These are phyloP conservation scores for Triangularia verruculosa DNA, from an alignment of 2,329 filamentous ascomycete species.

Conservation along the genomic window DNA sequence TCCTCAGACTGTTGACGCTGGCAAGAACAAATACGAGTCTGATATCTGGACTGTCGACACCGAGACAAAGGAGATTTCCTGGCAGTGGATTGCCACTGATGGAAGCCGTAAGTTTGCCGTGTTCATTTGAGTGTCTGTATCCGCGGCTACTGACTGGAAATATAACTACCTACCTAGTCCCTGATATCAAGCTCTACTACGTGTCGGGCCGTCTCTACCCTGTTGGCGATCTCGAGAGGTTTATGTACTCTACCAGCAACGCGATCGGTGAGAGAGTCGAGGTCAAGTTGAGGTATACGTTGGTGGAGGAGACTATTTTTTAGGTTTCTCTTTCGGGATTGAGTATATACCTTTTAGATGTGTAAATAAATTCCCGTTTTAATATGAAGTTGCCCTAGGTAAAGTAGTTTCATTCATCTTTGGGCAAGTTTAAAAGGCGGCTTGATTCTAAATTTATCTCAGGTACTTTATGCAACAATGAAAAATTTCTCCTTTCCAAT, in stretches of 20 bases:
- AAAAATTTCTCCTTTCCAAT: too few relatives aligned
- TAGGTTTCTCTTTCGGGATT: neutral
- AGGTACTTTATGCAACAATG: too few relatives aligned
- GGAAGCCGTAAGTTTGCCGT: slow-evolving; percentile 12
- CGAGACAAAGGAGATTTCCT: slow-evolving; percentile 8
- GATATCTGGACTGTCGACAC: slow-evolving; percentile 17
- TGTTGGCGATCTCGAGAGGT: slow-evolving; percentile 11
- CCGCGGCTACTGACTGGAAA: neutral
- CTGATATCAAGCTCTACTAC: slow-evolving; percentile 10
- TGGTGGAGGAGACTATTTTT: neutral
- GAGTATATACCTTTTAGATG: neutral
- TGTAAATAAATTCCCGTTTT: neutral
- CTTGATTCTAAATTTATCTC: neutral
- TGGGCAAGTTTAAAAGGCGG: neutral
- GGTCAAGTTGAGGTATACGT: slow-evolving; percentile 2
- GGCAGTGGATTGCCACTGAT: slow-evolving; percentile 14
- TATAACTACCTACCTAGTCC: neutral
- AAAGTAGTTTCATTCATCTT: neutral
- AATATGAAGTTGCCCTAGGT: neutral
- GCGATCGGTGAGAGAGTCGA: slow-evolving; percentile 7
- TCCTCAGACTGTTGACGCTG: neutral
- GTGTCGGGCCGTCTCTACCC: slow-evolving; percentile 15
- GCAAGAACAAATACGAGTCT: slow-evolving; percentile 10
- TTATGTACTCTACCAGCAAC: slow-evolving; percentile 10
- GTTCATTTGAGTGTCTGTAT: neutral